phyloP scores from a whole-genome alignment of 345 rosid genomes.

The Punica granatum region DNA sequence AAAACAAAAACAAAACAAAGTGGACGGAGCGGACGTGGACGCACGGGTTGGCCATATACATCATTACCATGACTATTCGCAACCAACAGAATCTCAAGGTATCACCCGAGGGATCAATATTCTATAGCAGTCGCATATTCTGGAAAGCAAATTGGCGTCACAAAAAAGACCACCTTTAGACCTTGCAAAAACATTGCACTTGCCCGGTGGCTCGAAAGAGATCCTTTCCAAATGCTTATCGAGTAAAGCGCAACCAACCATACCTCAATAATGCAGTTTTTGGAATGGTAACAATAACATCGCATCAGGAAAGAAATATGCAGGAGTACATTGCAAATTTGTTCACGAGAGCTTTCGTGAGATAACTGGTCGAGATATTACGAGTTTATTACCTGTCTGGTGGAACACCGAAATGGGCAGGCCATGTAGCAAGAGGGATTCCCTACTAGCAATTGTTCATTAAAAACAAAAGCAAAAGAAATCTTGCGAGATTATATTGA shows the following conservation, averaged over 20 bases:
- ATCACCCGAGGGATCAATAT: too few relatives aligned
- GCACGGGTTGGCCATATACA: too few relatives aligned
- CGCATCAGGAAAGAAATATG: neutral
- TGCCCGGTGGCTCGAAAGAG: neutral
- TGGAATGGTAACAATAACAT: neutral
- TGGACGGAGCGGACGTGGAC: too few relatives aligned
- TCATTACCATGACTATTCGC: too few relatives aligned
- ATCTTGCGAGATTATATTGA: too few relatives aligned
- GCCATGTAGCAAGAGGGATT: neutral
- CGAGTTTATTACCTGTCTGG: neutral
- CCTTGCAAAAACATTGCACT: too few relatives aligned
- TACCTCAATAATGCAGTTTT: neutral
- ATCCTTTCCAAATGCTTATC: neutral
- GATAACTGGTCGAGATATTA: neutral
- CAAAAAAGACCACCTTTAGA: too few relatives aligned
- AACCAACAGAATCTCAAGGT: too few relatives aligned
- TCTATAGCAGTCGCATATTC: too few relatives aligned
- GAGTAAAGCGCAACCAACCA: neutral
- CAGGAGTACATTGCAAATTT: too few relatives aligned
- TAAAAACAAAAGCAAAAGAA: neutral
- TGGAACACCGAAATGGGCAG: neutral
- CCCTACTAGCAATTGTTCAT: neutral
- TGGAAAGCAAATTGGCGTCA: too few relatives aligned
- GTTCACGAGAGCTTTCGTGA: neutral
- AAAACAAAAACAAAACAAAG: too few relatives aligned